Conservation (phyloP, 2,329 filamentous ascomycete genomes). For the Tolypocladium pustulatum region DNA sequence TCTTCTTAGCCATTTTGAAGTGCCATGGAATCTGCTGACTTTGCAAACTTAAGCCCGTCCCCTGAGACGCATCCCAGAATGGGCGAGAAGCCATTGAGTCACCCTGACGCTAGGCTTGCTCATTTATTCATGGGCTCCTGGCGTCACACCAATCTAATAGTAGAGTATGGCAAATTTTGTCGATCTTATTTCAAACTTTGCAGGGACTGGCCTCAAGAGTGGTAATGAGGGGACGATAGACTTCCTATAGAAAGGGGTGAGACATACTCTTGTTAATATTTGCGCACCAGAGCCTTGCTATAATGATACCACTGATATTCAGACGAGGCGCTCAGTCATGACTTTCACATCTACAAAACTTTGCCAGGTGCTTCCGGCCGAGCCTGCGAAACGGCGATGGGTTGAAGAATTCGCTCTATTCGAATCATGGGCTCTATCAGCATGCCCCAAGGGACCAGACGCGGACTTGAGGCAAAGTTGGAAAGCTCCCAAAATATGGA, state of each 20-base stretch:
- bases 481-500: background rate
- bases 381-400: background rate
- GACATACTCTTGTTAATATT: background rate
- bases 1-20: too few relatives aligned
- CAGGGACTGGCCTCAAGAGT: background rate
- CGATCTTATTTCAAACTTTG: background rate
- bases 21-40: background rate
- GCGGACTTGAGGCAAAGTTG: too few relatives aligned
- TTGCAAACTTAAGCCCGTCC: background rate
- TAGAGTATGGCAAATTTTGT: background rate
- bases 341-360: background rate
- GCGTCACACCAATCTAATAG: background rate
- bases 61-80: too few relatives aligned
- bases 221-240: background rate
- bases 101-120: background rate
- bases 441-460: too few relatives aligned
- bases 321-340: too few relatives aligned
- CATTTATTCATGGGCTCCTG: background rate
- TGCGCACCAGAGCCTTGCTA: background rate
- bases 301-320: too few relatives aligned
- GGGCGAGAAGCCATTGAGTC: background rate
- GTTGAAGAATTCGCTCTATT: background rate
- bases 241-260: background rate
- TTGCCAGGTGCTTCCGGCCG: background rate
- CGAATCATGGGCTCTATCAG: too few relatives aligned